A percentile compares a stretch with the other conserved stretches of the same genome.
These are phyloP conservation scores for Polyplosphaeria fusca DNA, from an alignment of 495 filamentous ascomycete genomes.

Conservation along the genomic window DNA sequence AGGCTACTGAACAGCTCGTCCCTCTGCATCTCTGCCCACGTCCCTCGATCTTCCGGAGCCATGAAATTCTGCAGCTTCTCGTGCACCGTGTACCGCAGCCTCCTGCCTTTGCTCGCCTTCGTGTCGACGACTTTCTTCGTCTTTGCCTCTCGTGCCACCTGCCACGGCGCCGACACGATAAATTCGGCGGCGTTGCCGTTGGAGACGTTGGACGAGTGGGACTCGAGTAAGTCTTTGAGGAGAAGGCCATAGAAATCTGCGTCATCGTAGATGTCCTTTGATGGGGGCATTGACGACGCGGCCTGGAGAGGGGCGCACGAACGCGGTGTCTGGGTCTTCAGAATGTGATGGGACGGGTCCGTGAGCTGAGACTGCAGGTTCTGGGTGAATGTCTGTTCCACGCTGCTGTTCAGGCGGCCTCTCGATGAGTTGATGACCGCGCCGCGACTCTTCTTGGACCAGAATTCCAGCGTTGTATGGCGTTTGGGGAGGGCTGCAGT, in stretches of 20 bases:
- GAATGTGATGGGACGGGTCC: slow-evolving; percentile 63
- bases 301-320: slow-evolving; percentile 70
- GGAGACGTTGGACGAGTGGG: slow-evolving; percentile 57
- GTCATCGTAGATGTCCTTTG: slow-evolving; percentile 72
- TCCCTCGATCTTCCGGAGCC: slow-evolving; percentile 78
- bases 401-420: slow-evolving; percentile 39
- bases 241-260: slow-evolving; percentile 88
- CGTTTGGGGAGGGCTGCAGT: slow-evolving; percentile 49
- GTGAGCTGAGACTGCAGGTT: slow-evolving; percentile 72
- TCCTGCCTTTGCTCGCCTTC: slow-evolving; percentile 91
- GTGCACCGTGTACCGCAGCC: slow-evolving; percentile 88
- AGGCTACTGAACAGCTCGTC: slow-evolving; percentile 87
- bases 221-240: slow-evolving; percentile 87
- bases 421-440: slow-evolving; percentile 43
- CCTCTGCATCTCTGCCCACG: slow-evolving; percentile 73
- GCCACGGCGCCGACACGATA: slow-evolving; percentile 50
- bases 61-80: slow-evolving; percentile 98
- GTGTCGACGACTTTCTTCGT: slow-evolving; percentile 81
- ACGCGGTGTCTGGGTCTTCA: slow-evolving; percentile 62
- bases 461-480: slow-evolving; percentile 61
- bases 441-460: slow-evolving; percentile 58
- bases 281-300: slow-evolving; percentile 49
- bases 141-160: slow-evolving; percentile 69
- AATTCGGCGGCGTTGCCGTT: slow-evolving; percentile 43
- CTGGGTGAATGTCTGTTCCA: slow-evolving; percentile 62